These are phyloP conservation scores for Ricinus communis DNA, from an alignment of 345 rosid species.

Conservation along the genomic window DNA sequence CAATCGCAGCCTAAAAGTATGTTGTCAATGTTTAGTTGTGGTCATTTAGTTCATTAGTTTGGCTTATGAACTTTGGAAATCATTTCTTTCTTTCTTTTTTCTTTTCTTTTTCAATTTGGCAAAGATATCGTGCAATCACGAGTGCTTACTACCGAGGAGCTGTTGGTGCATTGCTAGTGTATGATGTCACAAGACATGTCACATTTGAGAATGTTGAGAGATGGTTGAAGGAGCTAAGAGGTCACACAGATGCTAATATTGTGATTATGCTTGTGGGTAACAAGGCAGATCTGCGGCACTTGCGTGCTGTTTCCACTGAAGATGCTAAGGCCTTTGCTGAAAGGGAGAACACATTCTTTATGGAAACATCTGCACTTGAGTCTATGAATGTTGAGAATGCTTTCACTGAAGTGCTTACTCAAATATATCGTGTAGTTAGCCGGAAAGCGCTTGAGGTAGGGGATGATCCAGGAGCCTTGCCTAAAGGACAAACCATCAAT, in stretches of 20 bases:
- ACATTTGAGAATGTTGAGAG: conserved; percentile 86
- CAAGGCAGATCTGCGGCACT: conserved; percentile 87
- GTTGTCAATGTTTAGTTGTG: neutral
- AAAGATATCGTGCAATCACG: conserved; percentile 84
- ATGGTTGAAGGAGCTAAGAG: conserved; percentile 88
- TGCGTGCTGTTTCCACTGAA: conserved; percentile 70
- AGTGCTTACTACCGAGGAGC: conserved; percentile 93
- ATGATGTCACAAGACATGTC: conserved; percentile 80
- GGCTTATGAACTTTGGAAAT: neutral
- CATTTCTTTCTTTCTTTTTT: conserved; percentile 6
- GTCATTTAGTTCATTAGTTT: neutral
- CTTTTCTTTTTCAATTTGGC: conserved; percentile 11
- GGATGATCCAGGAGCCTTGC: conserved; percentile 78
- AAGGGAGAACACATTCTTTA: conserved; percentile 68
- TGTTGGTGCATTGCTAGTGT: conserved; percentile 77
- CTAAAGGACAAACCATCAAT: conserved; percentile 73
- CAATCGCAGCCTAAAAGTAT: neutral
- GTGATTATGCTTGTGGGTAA: conserved; percentile 92
- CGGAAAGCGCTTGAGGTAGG: conserved; percentile 79
- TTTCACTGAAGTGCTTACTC: conserved; percentile 76
- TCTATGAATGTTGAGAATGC: conserved; percentile 79
- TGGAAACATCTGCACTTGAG: conserved; percentile 92
- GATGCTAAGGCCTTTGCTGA: conserved; percentile 70
- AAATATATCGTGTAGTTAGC: conserved; percentile 76
- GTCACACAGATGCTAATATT: conserved; percentile 78